A percentile compares a stretch with the other conserved stretches of the same genome.
Evolutionary conservation across 345 rosid genomes (phyloP).

Genomic region (Chamaenerion angustifolium): DNA sequence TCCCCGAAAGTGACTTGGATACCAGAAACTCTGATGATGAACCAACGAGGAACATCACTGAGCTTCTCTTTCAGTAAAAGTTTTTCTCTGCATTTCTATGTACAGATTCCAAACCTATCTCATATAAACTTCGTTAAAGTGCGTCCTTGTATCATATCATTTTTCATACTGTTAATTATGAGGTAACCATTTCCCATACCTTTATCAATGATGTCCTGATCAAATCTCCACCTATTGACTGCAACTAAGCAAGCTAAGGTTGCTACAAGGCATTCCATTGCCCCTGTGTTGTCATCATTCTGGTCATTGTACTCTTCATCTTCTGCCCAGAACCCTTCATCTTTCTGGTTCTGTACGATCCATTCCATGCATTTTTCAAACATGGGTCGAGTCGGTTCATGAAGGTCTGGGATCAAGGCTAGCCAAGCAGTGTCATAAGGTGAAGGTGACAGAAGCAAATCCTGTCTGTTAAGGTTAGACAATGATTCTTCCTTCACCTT

Average conservation of each 20-base stretch:
- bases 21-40: slow-evolving; percentile 22
- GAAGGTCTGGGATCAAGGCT: slow-evolving; percentile 30
- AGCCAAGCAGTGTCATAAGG: slow-evolving; percentile 58
- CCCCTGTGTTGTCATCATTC: slow-evolving; percentile 4
- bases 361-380: slow-evolving; percentile 42
- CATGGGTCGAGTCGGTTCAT: slow-evolving; percentile 23
- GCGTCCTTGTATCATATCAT: slow-evolving; percentile 12
- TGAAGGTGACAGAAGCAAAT: slow-evolving; percentile 21
- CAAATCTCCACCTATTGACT: slow-evolving; percentile 35
- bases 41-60: slow-evolving; percentile 56
- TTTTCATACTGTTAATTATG: slow-evolving; percentile 13
- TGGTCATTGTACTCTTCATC: slow-evolving; percentile 12
- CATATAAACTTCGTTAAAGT: too few species aligned
- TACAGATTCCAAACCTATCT: too few species aligned
- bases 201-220: slow-evolving; percentile 10
- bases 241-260: slow-evolving; percentile 43
- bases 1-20: slow-evolving; percentile 20
- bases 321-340: slow-evolving; percentile 44
- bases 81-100: too few species aligned
- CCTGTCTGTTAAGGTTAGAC: too few species aligned
- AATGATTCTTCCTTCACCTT: too few species aligned
- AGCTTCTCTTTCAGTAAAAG: too few species aligned
- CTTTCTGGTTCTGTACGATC: slow-evolving; percentile 34
- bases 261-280: slow-evolving; percentile 26
- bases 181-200: slow-evolving; percentile 11